Evolutionary conservation across 116 monocot species (phyloP).

Genomic region (Trichopus zeylanicus): DNA sequence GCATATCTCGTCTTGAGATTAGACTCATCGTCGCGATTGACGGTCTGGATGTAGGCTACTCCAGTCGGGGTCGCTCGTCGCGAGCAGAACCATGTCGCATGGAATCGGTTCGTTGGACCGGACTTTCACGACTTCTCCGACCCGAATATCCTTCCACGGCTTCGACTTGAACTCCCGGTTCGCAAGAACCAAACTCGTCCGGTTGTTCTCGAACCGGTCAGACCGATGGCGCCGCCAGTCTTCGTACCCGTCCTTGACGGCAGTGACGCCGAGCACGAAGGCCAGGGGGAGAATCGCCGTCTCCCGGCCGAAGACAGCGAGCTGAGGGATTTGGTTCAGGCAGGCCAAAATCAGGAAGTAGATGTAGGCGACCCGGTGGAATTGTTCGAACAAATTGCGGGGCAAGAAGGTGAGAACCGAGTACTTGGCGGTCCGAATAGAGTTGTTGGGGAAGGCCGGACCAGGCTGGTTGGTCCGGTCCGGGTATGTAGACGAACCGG

Average conservation of each 20-base stretch:
- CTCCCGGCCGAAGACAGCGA: conserved; percentile 45
- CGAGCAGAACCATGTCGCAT: conserved; percentile 82
- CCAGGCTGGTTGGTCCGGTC: conserved; percentile 12
- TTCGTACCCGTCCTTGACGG: conserved; percentile 48
- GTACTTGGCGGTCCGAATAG: conserved; percentile 42
- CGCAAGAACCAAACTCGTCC: conserved; percentile 7
- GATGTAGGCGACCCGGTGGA: conserved; percentile 55
- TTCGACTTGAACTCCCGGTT: conserved; percentile 23
- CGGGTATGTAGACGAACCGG: conserved; percentile 28
- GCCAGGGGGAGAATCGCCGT: conserved; percentile 46
- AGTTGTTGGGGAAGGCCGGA: conserved; percentile 30
- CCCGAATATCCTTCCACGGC: conserved; percentile 54
- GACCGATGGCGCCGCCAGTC: conserved; percentile 45
- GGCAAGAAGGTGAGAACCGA: conserved; percentile 51
- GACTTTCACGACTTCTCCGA: conserved; percentile 54
- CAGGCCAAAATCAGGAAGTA: conserved; percentile 51
- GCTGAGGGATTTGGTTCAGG: conserved; percentile 57
- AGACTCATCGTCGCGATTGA: conserved; percentile 92
- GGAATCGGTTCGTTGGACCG: conserved; percentile 49
- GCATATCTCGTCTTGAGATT: conserved; percentile 96
- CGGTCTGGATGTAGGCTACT: conserved; percentile 80
- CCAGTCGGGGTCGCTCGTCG: conserved; percentile 88
- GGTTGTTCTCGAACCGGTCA: conserved; percentile 34
- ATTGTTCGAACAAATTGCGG: conserved; percentile 63
- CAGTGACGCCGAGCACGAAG: conserved; percentile 48